Percentiles rank a stretch among this genome's conserved stretches.
These are phyloP conservation scores for Pleurotus sapidus DNA, from an alignment of 768 basidiomycete genomes.

Conservation along the genomic window DNA sequence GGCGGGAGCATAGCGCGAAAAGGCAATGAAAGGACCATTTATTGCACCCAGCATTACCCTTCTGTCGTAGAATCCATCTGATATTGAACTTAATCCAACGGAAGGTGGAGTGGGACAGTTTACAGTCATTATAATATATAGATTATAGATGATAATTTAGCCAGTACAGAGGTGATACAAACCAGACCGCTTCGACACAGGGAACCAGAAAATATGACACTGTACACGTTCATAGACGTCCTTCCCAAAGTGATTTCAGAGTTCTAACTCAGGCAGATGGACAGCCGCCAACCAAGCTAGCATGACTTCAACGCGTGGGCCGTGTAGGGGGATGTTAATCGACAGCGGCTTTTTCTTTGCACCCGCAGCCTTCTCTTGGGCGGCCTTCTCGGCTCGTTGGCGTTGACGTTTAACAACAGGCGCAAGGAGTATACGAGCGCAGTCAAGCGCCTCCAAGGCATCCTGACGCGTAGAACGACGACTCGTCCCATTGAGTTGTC, in stretches of 20 bases:
- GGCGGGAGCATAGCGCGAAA: slow-evolving; percentile 13
- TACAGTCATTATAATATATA: too few species aligned
- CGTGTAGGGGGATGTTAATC: slow-evolving; percentile 82
- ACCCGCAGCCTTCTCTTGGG: slow-evolving; percentile 44
- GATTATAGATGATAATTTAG: too few species aligned
- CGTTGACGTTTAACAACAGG: slow-evolving; percentile 66
- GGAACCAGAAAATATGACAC: too few species aligned
- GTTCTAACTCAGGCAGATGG: slow-evolving; percentile 71
- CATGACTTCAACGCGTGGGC: slow-evolving; percentile 81
- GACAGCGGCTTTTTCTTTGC: slow-evolving; percentile 57
- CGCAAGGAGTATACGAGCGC: slow-evolving; percentile 67
- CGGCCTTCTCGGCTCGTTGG: slow-evolving; percentile 52
- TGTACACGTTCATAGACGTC: too few species aligned
- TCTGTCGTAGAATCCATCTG: too few species aligned
- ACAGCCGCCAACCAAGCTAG: slow-evolving; percentile 85
- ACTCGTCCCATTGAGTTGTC: slow-evolving; percentile 14
- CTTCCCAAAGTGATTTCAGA: not conserved
- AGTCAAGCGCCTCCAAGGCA: slow-evolving; percentile 59
- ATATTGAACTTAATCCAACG: too few species aligned
- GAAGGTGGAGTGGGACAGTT: too few species aligned
- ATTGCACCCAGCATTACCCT: too few species aligned
- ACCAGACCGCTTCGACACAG: too few species aligned
- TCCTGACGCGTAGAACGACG: slow-evolving; percentile 25
- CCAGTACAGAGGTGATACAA: too few species aligned
- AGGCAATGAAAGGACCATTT: not conserved